A percentile compares a stretch with the other conserved stretches of the same genome.
Conservation (phyloP, 768 basidiomycete genomes). For the Porpolomopsis calyptriformis region DNA sequence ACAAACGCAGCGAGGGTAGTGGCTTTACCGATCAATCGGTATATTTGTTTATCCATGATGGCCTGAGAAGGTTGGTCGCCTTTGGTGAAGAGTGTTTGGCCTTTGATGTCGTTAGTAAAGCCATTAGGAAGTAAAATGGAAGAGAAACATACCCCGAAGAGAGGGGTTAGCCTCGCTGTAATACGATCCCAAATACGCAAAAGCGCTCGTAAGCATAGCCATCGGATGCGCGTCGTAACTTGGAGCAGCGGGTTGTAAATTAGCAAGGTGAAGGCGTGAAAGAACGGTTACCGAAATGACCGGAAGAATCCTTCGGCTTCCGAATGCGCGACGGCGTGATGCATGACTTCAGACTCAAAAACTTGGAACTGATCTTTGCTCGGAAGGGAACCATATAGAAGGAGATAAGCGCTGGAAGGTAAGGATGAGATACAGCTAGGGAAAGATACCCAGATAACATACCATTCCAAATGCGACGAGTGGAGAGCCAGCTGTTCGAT, state of each 20-base stretch:
- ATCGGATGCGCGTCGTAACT: slow-evolving; percentile 90
- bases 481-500: slow-evolving; percentile 82
- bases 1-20: slow-evolving; percentile 78
- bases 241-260: background rate
- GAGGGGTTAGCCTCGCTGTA: slow-evolving; percentile 86
- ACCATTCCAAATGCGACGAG: slow-evolving; percentile 68
- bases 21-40: slow-evolving; percentile 77
- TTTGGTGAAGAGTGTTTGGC: slow-evolving; percentile 68
- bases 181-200: slow-evolving; percentile 81
- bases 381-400: slow-evolving; percentile 81
- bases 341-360: slow-evolving; percentile 70
- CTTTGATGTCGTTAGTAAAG: slow-evolving; percentile 15
- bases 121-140: background rate
- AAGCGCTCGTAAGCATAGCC: slow-evolving; percentile 80
- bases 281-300: slow-evolving; percentile 42
- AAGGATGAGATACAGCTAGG: background rate
- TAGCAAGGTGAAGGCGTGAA: background rate
- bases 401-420: slow-evolving; percentile 52
- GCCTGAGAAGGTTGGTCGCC: slow-evolving; percentile 57
- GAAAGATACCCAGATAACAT: slow-evolving; percentile 4
- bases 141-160: slow-evolving; percentile 46
- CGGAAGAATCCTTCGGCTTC: slow-evolving; percentile 63
- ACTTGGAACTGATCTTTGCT: slow-evolving; percentile 43
- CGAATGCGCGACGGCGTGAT: slow-evolving; percentile 58
- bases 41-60: slow-evolving; percentile 88